Evolutionary conservation across 176 grass and related monocot genomes (phyloP).

Genomic region (Cenchrus fungigraminus): DNA sequence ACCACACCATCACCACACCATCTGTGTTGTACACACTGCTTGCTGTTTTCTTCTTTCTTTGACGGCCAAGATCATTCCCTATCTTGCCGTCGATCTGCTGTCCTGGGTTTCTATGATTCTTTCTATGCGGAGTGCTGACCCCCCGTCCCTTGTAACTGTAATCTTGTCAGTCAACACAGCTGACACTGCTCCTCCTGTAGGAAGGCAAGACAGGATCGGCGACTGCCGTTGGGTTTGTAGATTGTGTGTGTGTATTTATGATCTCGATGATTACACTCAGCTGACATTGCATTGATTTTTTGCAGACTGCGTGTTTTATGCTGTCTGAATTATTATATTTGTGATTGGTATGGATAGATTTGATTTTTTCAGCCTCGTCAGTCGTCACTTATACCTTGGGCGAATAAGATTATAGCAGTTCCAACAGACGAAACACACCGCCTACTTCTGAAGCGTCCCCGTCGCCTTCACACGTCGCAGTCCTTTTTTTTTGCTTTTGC

Average conservation of each 20-base stretch:
- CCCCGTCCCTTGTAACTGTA: conserved; percentile 8
- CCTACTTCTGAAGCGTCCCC: neutral
- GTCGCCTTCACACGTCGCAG: neutral
- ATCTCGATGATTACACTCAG: neutral
- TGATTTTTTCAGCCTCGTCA: neutral
- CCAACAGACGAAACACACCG: neutral
- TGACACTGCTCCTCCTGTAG: conserved; percentile 34
- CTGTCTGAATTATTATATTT: too few relatives aligned
- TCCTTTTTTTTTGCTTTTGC: neutral
- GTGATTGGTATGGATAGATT: neutral
- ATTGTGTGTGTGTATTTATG: conserved; percentile 11
- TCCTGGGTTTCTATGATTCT: conserved; percentile 20
- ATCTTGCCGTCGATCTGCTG: conserved; percentile 24
- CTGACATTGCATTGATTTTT: neutral
- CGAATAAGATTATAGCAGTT: neutral
- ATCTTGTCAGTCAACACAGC: conserved; percentile 37
- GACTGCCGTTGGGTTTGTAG: neutral
- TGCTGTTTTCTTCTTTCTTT: neutral
- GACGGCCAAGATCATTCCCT: conserved; percentile 25
- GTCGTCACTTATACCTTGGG: neutral
- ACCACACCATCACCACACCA: neutral
- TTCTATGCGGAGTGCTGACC: conserved; percentile 22
- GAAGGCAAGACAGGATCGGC: conserved; percentile 24
- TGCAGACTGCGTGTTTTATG: neutral
- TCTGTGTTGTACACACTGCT: neutral